Base-by-base conservation (phyloP, 108 stramenopile genomes). In the Skeletonema tropicum region DNA sequence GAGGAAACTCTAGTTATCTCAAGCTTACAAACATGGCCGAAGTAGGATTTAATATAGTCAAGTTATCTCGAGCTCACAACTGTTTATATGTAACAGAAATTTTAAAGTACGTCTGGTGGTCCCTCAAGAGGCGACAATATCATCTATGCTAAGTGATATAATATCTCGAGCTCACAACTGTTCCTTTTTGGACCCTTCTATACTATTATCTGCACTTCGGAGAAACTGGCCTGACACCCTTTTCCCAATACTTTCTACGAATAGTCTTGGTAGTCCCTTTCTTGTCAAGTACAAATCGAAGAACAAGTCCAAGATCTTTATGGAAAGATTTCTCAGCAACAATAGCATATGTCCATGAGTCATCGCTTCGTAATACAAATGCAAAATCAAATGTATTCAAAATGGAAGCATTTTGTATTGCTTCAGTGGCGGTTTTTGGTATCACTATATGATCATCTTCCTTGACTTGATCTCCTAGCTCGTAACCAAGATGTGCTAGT, bases 271-370 rank as follows among this genome's bases (percentile, higher is more conserved):
- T 55, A 25, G 52, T 55, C 10, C 52, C 52, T 10, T 55, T 55
- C 52, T 55, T 55, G 17, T 55, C 52, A 19, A 55, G 23, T 25
- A 55, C 52, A 55, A 55, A 55, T 25, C 52, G 52, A 55, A 55
- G 52, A 55, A 55, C 52, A 55, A 55, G 52, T 23, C 52, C 52
- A 25, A 55, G 52, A 55, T 55, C 52, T 23, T 55, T 55, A 9
- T 55, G 52, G n/a, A 23, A 55, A 23, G 23, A 23, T n/a, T n/a
- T 15, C 10, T 55, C 52, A 10, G 52, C 52, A 55, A 55, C 23
- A 23, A 55, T 23, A 55, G 52, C 19, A 25, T 55, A 55, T 21
- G 52, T 55, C 52, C 52, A 55, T 9, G 52, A 10, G 19, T n/a
- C 52, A 55, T 55, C 23, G 25, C 52, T 55, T 8, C 52, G 52